Percentiles rank a stretch among this genome's conserved stretches.
These are phyloP conservation scores for Mallotus repandus DNA, from an alignment of 441 rosid genomes.

Conservation along the genomic window DNA sequence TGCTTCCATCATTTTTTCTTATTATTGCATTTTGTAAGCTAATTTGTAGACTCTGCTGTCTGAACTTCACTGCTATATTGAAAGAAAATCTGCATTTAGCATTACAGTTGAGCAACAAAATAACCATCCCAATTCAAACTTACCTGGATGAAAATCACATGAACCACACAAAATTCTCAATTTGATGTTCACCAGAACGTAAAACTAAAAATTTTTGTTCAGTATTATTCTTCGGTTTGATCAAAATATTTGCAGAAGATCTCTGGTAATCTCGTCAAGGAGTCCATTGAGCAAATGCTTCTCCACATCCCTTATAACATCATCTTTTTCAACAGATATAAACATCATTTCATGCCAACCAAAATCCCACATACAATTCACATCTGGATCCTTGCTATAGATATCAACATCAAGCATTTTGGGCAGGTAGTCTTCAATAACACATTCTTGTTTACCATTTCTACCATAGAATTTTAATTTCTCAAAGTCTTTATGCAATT, in stretches of 20 bases:
- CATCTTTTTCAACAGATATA: constrained; percentile 59
- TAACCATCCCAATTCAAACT: background rate
- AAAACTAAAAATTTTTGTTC: background rate
- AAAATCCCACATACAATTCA: constrained; percentile 86
- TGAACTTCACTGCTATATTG: background rate
- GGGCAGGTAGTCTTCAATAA: constrained; percentile 58
- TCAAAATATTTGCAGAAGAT: constrained; percentile 33
- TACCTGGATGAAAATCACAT: background rate
- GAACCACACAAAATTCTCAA: constrained; percentile 9
- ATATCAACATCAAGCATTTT: constrained; percentile 66
- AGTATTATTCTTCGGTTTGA: background rate
- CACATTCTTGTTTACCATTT: constrained; percentile 35
- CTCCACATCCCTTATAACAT: constrained; percentile 66
- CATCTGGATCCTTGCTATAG: constrained; percentile 43
- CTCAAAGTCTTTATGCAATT: constrained; percentile 51
- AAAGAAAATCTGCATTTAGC: background rate
- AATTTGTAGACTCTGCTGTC: background rate
- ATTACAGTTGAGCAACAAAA: constrained; percentile 4
- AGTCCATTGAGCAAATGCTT: constrained; percentile 53
- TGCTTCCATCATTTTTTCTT: no score
- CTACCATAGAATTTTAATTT: constrained; percentile 55
- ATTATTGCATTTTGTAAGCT: background rate
- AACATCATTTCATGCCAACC: constrained; percentile 59
- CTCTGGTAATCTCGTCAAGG: constrained; percentile 59
- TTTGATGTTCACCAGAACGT: background rate